Base-by-base conservation (phyloP, 2,329 filamentous ascomycete genomes). In the Penicillium decumbens region DNA sequence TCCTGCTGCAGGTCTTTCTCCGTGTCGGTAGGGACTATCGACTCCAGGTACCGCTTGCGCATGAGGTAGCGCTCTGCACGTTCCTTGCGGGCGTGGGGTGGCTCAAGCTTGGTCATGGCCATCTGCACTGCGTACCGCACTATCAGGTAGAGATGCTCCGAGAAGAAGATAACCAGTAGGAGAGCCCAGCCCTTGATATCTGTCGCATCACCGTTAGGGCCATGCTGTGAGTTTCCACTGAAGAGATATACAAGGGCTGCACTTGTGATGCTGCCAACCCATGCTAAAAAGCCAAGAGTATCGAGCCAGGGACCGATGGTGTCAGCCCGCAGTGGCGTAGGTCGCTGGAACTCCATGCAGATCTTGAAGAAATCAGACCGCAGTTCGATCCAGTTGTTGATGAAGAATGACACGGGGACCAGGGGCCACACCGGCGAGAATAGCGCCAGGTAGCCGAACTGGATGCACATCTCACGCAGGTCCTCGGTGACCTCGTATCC, bases 351-450 rank as follows among this genome's bases (percentile, higher is more conserved):
- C 69, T 91, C 87, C 51, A 89, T 80, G 57, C 91, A 91, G 63
- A 98, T 97, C 71, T 98, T 98, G 73, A 96, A 81, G 3, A 93
- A 92, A 66, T 98, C 93, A 1, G 89, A 90, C 32, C 93, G 87
- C 39, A 97, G 81, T 68, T 98, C 93, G 49, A 98, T 75, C 90
- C 92, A 97, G 73, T 98, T 95, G 73, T 97, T 98, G 72, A 95
- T 77, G 23, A 97, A 75, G 75, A 97, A 98, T 1, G 88, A 93
- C 49, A 89, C 80, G 1, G 87, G 87, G 0, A 92, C 91, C 20
- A 97, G 75, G 0, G 93, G 93, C 93, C 93, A 98, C 47, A 95
- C 83, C 3, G 93, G 88, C 0, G 89, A 95, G 72, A 97, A 98
- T 13, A 98, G 80, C 0, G 89, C 87, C 1, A 98, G 77, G 68